A percentile compares a stretch with the other conserved stretches of the same genome.
phyloP scores from a whole-genome alignment of 2,329 filamentous ascomycete species.

The Elsinoe australis region DNA sequence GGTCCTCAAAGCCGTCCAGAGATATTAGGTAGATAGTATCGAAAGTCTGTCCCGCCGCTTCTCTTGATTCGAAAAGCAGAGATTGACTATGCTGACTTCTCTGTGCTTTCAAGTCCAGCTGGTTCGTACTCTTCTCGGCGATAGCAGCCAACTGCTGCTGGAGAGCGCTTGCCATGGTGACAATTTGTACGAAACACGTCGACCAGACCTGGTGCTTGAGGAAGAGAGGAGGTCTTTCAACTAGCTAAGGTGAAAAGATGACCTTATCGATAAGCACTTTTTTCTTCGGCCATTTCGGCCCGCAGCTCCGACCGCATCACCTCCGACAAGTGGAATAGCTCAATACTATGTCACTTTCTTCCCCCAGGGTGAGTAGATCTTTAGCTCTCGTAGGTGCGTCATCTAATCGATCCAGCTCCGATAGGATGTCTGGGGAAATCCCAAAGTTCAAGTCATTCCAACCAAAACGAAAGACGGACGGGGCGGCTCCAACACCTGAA shows the following conservation, averaged over 20 bases:
- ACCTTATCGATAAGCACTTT: slow-evolving; percentile 15
- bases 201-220: no score
- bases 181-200: no score
- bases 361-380: no score
- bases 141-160: slow-evolving; percentile 91
- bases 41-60: slow-evolving; percentile 82
- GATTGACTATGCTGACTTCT: slow-evolving; percentile 89
- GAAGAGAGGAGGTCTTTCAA: no score
- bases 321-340: neutral
- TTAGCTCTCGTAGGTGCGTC: no score
- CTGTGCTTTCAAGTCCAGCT: slow-evolving; percentile 87
- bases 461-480: slow-evolving; percentile 35
- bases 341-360: no score
- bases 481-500: slow-evolving; percentile 13
- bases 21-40: slow-evolving; percentile 83
- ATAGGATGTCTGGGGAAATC: slow-evolving; percentile 30
- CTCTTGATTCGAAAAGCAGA: slow-evolving; percentile 78
- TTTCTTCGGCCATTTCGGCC: neutral
- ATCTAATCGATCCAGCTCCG: no score
- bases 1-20: slow-evolving; percentile 79
- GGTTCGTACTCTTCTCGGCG: slow-evolving; percentile 78
- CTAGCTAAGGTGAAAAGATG: neutral
- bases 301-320: neutral
- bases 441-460: slow-evolving; percentile 73
- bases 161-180: slow-evolving; percentile 72